Evolutionary conservation across 177 flowering plant genomes (phyloP).

Genomic region (Vitis hybrid): DNA sequence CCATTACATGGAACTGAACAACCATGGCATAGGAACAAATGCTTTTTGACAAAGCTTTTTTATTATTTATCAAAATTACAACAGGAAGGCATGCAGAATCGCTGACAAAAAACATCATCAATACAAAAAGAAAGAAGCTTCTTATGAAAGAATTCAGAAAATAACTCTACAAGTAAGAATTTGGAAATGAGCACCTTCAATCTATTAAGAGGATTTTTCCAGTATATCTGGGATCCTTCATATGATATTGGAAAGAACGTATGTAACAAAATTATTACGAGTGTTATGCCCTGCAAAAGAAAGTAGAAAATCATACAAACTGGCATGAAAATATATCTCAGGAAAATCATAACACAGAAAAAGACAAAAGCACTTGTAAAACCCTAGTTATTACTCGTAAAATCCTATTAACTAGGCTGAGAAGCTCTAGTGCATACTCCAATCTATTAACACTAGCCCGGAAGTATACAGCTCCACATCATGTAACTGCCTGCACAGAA

Average conservation of each 20-base stretch:
- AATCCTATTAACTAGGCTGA: background rate
- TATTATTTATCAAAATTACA: background rate
- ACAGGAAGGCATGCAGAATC: background rate
- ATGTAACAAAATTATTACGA: slow-evolving; percentile 58
- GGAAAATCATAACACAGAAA: background rate
- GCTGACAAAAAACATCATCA: no score
- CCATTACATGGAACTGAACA: no score
- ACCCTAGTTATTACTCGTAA: background rate
- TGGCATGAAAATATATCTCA: background rate
- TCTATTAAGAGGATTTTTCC: slow-evolving; percentile 58
- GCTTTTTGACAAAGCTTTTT: background rate
- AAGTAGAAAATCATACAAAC: background rate
- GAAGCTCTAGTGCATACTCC: background rate
- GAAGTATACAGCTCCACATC: background rate
- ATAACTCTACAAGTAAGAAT: background rate
- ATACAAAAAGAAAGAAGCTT: background rate
- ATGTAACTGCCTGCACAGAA: no score
- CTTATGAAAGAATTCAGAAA: background rate
- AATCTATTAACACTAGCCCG: no score
- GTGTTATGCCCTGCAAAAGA: slow-evolving; percentile 67
- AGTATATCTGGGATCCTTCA: slow-evolving; percentile 66
- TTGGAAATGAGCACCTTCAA: slow-evolving; percentile 52
- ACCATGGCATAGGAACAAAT: no score
- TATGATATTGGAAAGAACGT: slow-evolving; percentile 70
- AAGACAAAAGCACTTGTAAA: background rate